Percentiles rank a stretch among this genome's conserved stretches.
phyloP scores from a whole-genome alignment of 1,284 basidiomycete genomes.

The Moesziomyces parantarcticus region DNA sequence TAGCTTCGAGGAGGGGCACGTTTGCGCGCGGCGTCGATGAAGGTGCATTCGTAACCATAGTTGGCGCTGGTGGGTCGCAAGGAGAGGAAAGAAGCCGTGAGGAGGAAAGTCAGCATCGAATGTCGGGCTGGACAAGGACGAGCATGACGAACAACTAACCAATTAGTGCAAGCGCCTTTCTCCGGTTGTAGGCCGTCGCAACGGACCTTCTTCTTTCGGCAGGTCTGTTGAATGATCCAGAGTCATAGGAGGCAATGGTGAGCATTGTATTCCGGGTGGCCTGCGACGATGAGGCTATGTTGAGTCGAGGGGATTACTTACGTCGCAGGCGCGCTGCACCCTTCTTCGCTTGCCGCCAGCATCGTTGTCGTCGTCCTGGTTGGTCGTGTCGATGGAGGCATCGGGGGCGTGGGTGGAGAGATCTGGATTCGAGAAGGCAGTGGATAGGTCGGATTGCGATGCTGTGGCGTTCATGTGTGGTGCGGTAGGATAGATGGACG shows the following conservation, averaged over 20 bases:
- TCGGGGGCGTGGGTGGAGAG: slow-evolving; percentile 16
- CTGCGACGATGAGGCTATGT: too few species aligned
- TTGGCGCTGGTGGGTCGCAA: slow-evolving; percentile 28
- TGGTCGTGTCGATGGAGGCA: slow-evolving; percentile 17
- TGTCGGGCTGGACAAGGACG: too few species aligned
- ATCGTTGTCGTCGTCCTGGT: slow-evolving; percentile 52
- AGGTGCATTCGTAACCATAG: slow-evolving; percentile 61
- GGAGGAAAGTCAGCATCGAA: background rate
- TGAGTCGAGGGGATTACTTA: slow-evolving; percentile 7
- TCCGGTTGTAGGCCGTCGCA: slow-evolving; percentile 60
- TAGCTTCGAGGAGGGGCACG: slow-evolving; percentile 51
- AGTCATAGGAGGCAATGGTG: background rate
- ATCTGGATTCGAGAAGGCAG: slow-evolving; percentile 15
- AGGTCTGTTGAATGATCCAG: slow-evolving; percentile 22
- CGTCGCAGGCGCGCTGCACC: slow-evolving; percentile 59
- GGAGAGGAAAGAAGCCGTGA: background rate
- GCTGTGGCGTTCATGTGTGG: slow-evolving; percentile 10
- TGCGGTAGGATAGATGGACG: slow-evolving; percentile 12
- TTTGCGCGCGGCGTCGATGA: slow-evolving; percentile 54
- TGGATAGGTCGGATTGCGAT: slow-evolving; percentile 6
- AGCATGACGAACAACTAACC: slow-evolving; percentile 3
- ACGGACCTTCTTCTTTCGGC: slow-evolving; percentile 62
- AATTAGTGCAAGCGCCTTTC: slow-evolving; percentile 56
- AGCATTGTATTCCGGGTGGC: background rate
- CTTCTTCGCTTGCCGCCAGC: slow-evolving; percentile 53